phyloP scores from a whole-genome alignment of 2,329 filamentous ascomycete species.

The Thermothelomyces thermophilus region DNA sequence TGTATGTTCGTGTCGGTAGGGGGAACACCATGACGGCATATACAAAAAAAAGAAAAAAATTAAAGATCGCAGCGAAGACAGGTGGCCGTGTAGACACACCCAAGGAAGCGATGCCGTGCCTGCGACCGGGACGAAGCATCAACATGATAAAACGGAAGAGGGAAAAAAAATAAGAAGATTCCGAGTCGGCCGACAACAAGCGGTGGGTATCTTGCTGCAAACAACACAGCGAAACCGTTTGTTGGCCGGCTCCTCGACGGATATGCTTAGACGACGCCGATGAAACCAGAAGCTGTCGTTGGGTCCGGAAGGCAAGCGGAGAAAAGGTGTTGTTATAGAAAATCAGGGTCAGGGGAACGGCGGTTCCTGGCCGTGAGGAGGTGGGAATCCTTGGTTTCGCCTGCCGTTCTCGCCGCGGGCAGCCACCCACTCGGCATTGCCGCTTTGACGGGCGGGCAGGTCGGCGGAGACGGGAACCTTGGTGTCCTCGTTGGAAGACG shows the following conservation, averaged over 20 bases:
- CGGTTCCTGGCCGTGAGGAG: slow-evolving; percentile 18
- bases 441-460: slow-evolving; percentile 41
- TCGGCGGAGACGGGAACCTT: slow-evolving; percentile 50
- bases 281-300: not conserved
- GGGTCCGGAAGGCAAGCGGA: not conserved
- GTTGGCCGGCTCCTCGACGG: not conserved
- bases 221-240: slow-evolving; percentile 15
- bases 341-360: slow-evolving; percentile 18
- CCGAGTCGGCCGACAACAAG: not conserved
- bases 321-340: not conserved
- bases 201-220: slow-evolving; percentile 20
- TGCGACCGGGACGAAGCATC: no score
- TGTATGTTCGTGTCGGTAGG: not conserved
- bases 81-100: no score
- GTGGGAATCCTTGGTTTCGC: slow-evolving; percentile 17
- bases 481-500: slow-evolving; percentile 42
- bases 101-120: no score
- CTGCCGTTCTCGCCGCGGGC: slow-evolving; percentile 31
- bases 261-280: no score
- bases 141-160: not conserved
- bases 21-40: no score
- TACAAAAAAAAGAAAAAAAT: no score
- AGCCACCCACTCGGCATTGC: slow-evolving; percentile 33
- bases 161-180: not conserved
- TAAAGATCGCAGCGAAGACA: no score